Evolutionary conservation across 306 rosid species (phyloP).

Genomic region (Vachellia pachyceras): DNA sequence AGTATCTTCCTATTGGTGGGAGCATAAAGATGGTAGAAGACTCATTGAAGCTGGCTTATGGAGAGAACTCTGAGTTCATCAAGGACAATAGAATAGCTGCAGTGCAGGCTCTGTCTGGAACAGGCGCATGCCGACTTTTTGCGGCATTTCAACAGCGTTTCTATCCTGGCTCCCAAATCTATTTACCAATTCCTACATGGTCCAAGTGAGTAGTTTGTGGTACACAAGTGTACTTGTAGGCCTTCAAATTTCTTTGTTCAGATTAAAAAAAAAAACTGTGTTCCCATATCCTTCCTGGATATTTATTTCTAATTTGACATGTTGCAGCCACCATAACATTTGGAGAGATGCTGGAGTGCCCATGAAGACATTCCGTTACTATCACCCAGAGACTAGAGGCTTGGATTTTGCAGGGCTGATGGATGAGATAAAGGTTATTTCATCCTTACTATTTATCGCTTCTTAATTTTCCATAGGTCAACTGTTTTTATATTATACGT

Average conservation of each 20-base stretch:
- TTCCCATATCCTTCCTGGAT: conserved; percentile 18
- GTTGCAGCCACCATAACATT: conserved; percentile 92
- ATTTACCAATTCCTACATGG: conserved; percentile 92
- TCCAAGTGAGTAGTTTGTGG: conserved; percentile 66
- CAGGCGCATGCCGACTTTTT: conserved; percentile 95
- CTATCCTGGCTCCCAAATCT: conserved; percentile 77
- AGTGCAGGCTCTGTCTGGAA: conserved; percentile 93
- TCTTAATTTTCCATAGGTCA: conserved; percentile 1
- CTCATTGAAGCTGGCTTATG: conserved; percentile 92
- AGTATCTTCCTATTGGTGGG: conserved; percentile 97
- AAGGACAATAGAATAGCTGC: conserved; percentile 94
- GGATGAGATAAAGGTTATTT: conserved; percentile 67
- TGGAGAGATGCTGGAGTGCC: conserved; percentile 96
- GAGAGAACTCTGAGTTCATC: conserved; percentile 79
- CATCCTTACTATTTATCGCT: conserved; percentile 25
- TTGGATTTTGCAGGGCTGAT: conserved; percentile 81
- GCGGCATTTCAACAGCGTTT: conserved; percentile 96
- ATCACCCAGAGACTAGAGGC: conserved; percentile 88
- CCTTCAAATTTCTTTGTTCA: too few relatives aligned
- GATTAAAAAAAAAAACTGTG: too few relatives aligned
- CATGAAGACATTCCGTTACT: conserved; percentile 83
- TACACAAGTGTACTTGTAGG: conserved; percentile 6
- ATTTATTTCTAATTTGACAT: conserved; percentile 34
- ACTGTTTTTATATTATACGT: background rate
- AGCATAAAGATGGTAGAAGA: conserved; percentile 83